A percentile compares a stretch with the other conserved stretches of the same genome.
Evolutionary conservation across 2,329 filamentous ascomycete genomes (phyloP).

Genomic region (Boeremia lycopersici): DNA sequence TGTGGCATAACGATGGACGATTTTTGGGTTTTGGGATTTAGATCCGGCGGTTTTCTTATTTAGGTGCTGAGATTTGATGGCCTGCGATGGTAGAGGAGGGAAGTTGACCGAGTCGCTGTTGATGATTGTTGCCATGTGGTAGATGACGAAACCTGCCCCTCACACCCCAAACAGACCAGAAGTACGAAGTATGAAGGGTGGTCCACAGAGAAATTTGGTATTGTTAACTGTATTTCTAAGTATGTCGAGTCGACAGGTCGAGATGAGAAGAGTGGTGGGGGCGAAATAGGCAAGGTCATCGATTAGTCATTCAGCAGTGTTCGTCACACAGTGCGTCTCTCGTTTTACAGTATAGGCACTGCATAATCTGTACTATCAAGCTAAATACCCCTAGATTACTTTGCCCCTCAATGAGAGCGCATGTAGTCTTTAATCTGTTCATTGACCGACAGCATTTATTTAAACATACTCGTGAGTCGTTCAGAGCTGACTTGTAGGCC

Average conservation of each 20-base stretch:
- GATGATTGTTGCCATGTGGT: constrained; percentile 23
- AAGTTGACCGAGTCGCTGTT: constrained; percentile 22
- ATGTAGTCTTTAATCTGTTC: too few species aligned
- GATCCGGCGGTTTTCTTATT: neutral
- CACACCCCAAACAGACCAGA: too few species aligned
- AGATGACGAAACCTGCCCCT: neutral
- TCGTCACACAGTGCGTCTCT: too few species aligned
- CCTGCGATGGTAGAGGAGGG: constrained; percentile 28
- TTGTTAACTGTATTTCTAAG: neutral
- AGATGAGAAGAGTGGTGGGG: neutral
- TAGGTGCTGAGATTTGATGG: neutral
- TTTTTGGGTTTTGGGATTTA: neutral
- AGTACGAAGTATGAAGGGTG: neutral
- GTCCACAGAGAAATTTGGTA: neutral
- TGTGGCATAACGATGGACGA: constrained; percentile 1
- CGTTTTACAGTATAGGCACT: neutral
- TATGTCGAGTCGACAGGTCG: too few species aligned
- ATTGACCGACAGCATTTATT: too few species aligned
- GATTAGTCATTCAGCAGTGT: constrained; percentile 2
- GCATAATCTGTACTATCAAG: too few species aligned
- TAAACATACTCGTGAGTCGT: too few species aligned
- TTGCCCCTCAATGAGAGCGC: too few species aligned
- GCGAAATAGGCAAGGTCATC: neutral
- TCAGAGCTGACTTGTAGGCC: too few species aligned
- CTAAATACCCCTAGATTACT: too few species aligned